Percentiles rank a stretch among this genome's conserved stretches.
Evolutionary conservation across 2,329 filamentous ascomycete species (phyloP).

Genomic region (Lachnellula cervina): DNA sequence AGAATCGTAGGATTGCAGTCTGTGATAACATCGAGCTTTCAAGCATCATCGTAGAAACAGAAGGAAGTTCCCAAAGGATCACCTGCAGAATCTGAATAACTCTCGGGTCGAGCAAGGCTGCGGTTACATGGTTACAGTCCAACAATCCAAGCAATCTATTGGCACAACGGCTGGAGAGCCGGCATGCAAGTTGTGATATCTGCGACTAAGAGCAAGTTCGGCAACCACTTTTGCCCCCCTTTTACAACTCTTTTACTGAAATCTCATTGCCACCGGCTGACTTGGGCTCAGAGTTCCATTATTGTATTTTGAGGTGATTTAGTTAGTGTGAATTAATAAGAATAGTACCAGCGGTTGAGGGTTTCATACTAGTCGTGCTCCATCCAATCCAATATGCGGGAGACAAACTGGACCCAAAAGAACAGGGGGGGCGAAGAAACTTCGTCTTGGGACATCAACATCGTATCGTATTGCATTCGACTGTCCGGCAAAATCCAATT

Average conservation of each 20-base stretch:
- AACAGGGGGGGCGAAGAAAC: not conserved
- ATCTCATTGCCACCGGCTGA: not conserved
- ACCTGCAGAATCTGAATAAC: not conserved
- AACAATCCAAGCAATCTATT: not conserved
- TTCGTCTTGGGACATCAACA: conserved; percentile 12
- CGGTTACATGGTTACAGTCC: not conserved
- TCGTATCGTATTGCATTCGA: conserved; percentile 9
- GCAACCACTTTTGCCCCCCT: not conserved
- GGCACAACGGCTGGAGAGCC: not conserved
- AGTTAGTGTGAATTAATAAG: not conserved
- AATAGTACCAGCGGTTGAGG: not conserved
- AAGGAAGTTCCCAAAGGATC: not conserved
- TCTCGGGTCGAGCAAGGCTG: conserved; percentile 3
- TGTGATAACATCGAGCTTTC: not conserved
- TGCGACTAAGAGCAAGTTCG: not conserved
- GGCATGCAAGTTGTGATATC: not conserved
- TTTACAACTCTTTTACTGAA: not conserved
- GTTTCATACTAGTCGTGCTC: conserved; percentile 2
- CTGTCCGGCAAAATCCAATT: conserved; percentile 23
- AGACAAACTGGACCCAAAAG: too few relatives aligned
- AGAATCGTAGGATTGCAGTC: not conserved
- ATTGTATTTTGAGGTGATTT: not conserved
- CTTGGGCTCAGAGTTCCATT: not conserved
- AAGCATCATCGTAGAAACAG: not conserved
- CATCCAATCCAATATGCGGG: too few relatives aligned